phyloP scores from a whole-genome alignment of 2,329 filamentous ascomycete species.

The Fusarium bulbicola region DNA sequence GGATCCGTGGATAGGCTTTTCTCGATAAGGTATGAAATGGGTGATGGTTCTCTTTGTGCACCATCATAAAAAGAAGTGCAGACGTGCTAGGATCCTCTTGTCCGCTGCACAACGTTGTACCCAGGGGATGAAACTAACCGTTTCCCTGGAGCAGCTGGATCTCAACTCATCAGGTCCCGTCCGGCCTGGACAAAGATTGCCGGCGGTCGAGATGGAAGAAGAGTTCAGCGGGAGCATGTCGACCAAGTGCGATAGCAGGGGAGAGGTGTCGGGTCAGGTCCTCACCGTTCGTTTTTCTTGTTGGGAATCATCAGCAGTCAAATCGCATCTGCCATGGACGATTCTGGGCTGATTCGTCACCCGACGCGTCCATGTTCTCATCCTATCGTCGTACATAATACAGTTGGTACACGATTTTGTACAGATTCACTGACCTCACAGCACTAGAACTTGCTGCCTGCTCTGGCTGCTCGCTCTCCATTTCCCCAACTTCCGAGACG shows the following conservation, averaged over 20 bases:
- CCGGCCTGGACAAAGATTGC: constrained; percentile 20
- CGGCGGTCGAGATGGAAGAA: background rate
- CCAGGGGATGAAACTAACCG: constrained; percentile 26
- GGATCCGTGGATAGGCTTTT: constrained; percentile 25
- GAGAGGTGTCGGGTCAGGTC: background rate
- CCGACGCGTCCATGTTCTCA: constrained; percentile 36
- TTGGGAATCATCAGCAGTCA: constrained; percentile 21
- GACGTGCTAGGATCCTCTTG: constrained; percentile 29
- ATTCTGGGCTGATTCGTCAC: constrained; percentile 45
- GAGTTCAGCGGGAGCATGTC: constrained; percentile 1
- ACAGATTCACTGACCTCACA: constrained; percentile 1
- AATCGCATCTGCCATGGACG: constrained; percentile 18
- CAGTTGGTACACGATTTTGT: constrained; percentile 21
- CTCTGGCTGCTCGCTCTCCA: constrained; percentile 12
- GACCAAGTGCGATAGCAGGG: constrained; percentile 1
- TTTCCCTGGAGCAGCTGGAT: constrained; percentile 22
- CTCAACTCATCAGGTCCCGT: constrained; percentile 17
- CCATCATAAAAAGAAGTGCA: constrained; percentile 29
- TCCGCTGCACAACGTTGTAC: constrained; percentile 30
- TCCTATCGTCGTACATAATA: constrained; percentile 37
- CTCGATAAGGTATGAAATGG: constrained; percentile 35
- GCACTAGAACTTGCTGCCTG: background rate
- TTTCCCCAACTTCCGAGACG: constrained; percentile 39
- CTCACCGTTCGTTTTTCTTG: constrained; percentile 33
- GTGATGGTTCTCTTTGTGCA: constrained; percentile 29